A percentile compares a stretch with the other conserved stretches of the same genome.
Evolutionary conservation across 768 basidiomycete genomes (phyloP).

Genomic region (Coprinellus aureogranulatus): DNA sequence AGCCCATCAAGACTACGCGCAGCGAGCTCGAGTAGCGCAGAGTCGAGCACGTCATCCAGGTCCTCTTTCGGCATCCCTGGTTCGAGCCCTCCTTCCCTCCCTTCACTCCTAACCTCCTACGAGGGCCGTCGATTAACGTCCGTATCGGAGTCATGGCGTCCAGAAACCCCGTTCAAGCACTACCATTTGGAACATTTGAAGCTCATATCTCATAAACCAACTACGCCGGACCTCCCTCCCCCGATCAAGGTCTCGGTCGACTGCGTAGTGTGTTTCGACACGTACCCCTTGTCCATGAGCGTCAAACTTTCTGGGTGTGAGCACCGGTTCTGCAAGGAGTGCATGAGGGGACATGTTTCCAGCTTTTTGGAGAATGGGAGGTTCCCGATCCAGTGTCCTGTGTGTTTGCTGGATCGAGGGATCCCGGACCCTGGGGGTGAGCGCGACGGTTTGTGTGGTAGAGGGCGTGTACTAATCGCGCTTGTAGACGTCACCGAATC

Average conservation of each 20-base stretch:
- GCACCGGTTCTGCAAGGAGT: slow-evolving; percentile 11
- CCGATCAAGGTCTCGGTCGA: slow-evolving; percentile 7
- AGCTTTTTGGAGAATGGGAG: slow-evolving; percentile 10
- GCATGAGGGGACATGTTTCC: slow-evolving; percentile 8
- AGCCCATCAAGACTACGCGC: not conserved
- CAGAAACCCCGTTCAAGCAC: not conserved
- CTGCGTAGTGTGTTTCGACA: slow-evolving; percentile 10
- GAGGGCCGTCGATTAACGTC: not conserved
- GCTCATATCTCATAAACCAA: not conserved
- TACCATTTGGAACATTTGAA: slow-evolving; percentile 5
- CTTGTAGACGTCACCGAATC: slow-evolving; percentile 3
- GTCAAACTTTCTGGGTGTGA: slow-evolving; percentile 8
- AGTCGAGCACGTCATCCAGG: slow-evolving; percentile 1
- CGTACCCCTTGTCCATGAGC: not conserved
- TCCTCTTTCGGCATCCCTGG: not conserved
- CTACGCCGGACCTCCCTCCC: not conserved
- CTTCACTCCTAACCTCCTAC: not conserved
- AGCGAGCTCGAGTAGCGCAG: not conserved
- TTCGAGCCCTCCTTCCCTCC: not conserved
- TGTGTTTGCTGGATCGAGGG: slow-evolving; percentile 8
- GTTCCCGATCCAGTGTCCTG: slow-evolving; percentile 9
- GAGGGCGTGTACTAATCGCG: not conserved
- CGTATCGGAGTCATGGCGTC: slow-evolving; percentile 6
- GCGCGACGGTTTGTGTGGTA: not conserved
- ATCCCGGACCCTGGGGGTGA: slow-evolving; percentile 10